A percentile compares a stretch with the other conserved stretches of the same genome.
Conservation (phyloP, 1,284 basidiomycete species). For the Microbotryum violaceum region DNA sequence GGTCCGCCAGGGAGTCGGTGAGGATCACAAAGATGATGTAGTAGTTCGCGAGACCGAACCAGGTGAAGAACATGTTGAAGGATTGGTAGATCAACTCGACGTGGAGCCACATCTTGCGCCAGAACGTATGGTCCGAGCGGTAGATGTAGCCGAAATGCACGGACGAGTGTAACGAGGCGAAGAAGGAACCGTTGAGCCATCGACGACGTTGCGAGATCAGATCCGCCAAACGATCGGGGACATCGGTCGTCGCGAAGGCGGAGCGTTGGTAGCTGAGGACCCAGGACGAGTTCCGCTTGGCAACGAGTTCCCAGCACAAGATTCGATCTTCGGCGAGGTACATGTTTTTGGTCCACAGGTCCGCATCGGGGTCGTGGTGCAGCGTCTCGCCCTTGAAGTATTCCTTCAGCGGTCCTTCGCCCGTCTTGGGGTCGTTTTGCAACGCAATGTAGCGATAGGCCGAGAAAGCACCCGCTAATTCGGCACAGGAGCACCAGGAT, state of each 20-base stretch:
- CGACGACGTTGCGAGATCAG: constrained; percentile 89
- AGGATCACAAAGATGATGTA: constrained; percentile 79
- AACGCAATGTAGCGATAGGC: constrained; percentile 73
- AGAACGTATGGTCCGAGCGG: constrained; percentile 70
- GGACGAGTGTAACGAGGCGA: constrained; percentile 60
- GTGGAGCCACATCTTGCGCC: constrained; percentile 88
- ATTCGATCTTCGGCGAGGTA: constrained; percentile 68
- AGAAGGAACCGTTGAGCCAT: constrained; percentile 97
- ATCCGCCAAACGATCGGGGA: constrained; percentile 59
- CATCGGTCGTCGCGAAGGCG: constrained; percentile 70
- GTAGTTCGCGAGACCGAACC: constrained; percentile 61
- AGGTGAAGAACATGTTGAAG: constrained; percentile 60
- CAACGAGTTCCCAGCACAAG: constrained; percentile 88
- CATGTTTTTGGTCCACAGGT: constrained; percentile 71
- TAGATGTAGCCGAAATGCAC: constrained; percentile 37
- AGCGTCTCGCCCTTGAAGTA: constrained; percentile 93
- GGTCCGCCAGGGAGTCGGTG: constrained; percentile 60
- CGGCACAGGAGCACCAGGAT: neutral
- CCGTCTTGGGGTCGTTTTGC: constrained; percentile 64
- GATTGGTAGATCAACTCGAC: constrained; percentile 87
- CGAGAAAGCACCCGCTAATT: constrained; percentile 65
- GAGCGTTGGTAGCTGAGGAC: constrained; percentile 89
- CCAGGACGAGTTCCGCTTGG: constrained; percentile 78
- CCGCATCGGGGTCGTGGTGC: constrained; percentile 37
- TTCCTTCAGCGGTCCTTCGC: constrained; percentile 81